These are phyloP conservation scores for Abrus precatorius DNA, from an alignment of 306 rosid genomes.

Conservation along the genomic window DNA sequence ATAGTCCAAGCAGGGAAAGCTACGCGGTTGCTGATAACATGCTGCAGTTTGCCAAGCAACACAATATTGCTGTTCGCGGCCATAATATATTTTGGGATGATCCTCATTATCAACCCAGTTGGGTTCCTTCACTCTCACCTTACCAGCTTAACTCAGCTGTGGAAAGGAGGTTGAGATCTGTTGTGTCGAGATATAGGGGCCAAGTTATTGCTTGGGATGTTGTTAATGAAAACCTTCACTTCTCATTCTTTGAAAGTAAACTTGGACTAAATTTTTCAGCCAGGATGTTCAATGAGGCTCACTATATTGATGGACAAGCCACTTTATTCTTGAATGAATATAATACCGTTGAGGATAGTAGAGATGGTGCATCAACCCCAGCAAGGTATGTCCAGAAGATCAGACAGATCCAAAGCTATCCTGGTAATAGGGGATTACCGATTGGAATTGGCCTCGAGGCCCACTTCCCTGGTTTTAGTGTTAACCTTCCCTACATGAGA, in stretches of 20 bases:
- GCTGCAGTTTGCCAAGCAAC: constrained; percentile 61
- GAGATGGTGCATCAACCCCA: constrained; percentile 56
- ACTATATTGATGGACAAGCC: constrained; percentile 49
- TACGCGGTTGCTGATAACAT: constrained; percentile 63
- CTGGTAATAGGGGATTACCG: constrained; percentile 2
- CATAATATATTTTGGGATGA: constrained; percentile 84
- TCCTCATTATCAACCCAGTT: constrained; percentile 54
- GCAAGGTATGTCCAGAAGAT: constrained; percentile 64
- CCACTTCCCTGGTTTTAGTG: constrained; percentile 57
- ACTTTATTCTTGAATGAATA: constrained; percentile 74
- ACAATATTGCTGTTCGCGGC: constrained; percentile 67
- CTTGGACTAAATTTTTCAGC: constrained; percentile 56
- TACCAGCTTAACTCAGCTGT: constrained; percentile 50
- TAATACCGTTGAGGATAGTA: constrained; percentile 71
- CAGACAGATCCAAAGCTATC: constrained; percentile 51
- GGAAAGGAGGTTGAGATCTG: constrained; percentile 52
- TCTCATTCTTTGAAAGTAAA: constrained; percentile 60
- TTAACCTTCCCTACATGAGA: constrained; percentile 71
- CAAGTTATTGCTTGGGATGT: constrained; percentile 83
- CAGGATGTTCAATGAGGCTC: constrained; percentile 51
- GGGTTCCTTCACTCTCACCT: constrained; percentile 64
- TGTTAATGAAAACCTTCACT: constrained; percentile 77
- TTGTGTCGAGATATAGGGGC: constrained; percentile 66
- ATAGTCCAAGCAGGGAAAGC: constrained; percentile 51
- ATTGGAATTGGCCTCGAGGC: constrained; percentile 77